Conservation (phyloP, 176 grass and related monocot species). For the Aegilops bicornis region DNA sequence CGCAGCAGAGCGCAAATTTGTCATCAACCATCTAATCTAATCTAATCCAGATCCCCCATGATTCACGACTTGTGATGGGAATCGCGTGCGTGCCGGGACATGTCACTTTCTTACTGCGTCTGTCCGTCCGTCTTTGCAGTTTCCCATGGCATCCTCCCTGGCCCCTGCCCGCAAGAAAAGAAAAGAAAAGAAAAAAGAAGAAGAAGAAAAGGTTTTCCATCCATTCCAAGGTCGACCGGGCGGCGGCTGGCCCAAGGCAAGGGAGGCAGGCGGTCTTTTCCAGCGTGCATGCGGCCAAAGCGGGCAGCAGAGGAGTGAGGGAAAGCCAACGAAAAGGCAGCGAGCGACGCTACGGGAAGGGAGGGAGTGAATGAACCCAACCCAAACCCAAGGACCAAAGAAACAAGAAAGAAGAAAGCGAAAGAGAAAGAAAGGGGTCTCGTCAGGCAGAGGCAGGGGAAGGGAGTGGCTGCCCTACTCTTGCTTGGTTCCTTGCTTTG, state of each 20-base stretch:
- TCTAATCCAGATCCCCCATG: background rate
- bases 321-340: background rate
- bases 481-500: too few species aligned
- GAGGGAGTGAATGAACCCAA: constrained; percentile 16
- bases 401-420: background rate
- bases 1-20: background rate
- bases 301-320: background rate
- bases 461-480: too few species aligned
- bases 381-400: background rate
- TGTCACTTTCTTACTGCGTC: background rate
- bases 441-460: too few species aligned
- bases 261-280: constrained; percentile 19
- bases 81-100: constrained; percentile 6
- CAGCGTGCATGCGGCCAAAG: constrained; percentile 32
- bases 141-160: background rate
- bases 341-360: background rate
- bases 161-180: too few species aligned
- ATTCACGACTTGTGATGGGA: background rate
- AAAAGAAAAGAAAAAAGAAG: too few species aligned
- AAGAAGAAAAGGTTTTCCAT: too few species aligned
- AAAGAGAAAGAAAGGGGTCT: background rate
- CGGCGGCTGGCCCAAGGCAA: constrained; percentile 26
- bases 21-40: background rate
- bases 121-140: background rate
- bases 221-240: constrained; percentile 1